Evolutionary conservation across 2,329 filamentous ascomycete genomes (phyloP).

Genomic region (Xylogone sp.): DNA sequence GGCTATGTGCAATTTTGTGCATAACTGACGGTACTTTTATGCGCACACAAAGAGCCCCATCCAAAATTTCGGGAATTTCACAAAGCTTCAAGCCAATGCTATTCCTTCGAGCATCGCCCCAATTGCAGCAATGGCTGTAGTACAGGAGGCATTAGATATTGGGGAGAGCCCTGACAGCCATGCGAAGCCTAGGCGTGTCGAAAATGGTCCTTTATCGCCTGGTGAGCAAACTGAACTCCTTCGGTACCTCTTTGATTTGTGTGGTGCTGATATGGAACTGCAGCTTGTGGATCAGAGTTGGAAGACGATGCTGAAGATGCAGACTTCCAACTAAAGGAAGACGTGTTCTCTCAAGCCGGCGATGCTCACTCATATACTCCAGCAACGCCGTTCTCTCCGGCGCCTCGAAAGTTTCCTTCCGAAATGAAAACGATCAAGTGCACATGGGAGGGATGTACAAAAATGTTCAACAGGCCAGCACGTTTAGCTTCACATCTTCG

Average conservation of each 20-base stretch:
- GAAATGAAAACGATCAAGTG: constrained; percentile 76
- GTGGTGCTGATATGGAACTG: neutral
- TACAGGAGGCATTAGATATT: neutral
- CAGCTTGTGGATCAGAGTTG: constrained; percentile 29
- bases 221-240: neutral
- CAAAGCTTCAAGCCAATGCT: neutral
- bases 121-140: neutral
- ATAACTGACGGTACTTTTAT: too few species aligned
- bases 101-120: neutral
- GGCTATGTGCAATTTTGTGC: too few species aligned
- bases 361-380: constrained; percentile 38
- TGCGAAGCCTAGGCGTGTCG: neutral
- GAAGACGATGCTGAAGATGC: constrained; percentile 36
- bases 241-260: neutral
- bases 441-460: constrained; percentile 68
- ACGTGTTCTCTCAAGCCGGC: constrained; percentile 26
- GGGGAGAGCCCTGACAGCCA: neutral
- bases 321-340: constrained; percentile 31
- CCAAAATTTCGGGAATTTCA: neutral
- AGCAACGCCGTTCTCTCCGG: constrained; percentile 46
- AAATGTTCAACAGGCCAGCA: constrained; percentile 84
- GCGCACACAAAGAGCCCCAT: neutral
- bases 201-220: neutral
- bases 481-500: constrained; percentile 76
- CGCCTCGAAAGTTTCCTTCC: constrained; percentile 54